Evolutionary conservation across 2,329 filamentous ascomycete species (phyloP), one percentile per base, ranked within the genome.

Genomic region (Tolypocladium inflatum): DNA sequence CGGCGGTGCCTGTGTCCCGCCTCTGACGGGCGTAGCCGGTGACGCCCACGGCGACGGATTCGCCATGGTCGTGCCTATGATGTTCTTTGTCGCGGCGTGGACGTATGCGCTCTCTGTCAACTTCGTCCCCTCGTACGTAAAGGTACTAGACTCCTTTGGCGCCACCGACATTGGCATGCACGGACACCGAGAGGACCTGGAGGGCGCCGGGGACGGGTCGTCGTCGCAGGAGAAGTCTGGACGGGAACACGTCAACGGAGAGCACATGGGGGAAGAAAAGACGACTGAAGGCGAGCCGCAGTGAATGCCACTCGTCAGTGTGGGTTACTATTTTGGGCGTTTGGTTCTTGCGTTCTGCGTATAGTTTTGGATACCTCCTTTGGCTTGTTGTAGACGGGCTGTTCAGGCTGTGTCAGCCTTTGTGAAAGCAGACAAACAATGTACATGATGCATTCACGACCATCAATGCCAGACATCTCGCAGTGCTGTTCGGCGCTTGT

Each of bases 1-100:
- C 19, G 89, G 89, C 17, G 89, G 89, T 58, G 89, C 89, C 2
- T 80, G 83, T 38, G 87, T 92, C 9, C 89, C 89, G 1, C 86
- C 89, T 0, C 76, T 92, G 38, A 81, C 87, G 2, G 89, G 88
- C 39, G 81, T 79, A 10, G 87, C 85, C 1, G 83, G 87, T 6
- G 88, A 92, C 66, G 67, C 73, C 57, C 76, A 84, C 59, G 73
- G 79, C 48, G 87, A 84, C 3, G 82, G 79, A 0, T 73, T 81
- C 43, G 82, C 84, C 6, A 88, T 90, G 83, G 75, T 84, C 11
- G 85, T 91, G 1, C 87, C 87, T 0, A 66, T 88, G 45, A 64
- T 66, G 55, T 86, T 87, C 64, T 83, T 87, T 67, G 69, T 83
- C 8, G 75, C 74, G 3, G 80, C 83, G 0, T 79, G 74, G 76